These are phyloP conservation scores for Chrysanthemum makinoi DNA, from an alignment of 129 eudicot species.

Conservation along the genomic window DNA sequence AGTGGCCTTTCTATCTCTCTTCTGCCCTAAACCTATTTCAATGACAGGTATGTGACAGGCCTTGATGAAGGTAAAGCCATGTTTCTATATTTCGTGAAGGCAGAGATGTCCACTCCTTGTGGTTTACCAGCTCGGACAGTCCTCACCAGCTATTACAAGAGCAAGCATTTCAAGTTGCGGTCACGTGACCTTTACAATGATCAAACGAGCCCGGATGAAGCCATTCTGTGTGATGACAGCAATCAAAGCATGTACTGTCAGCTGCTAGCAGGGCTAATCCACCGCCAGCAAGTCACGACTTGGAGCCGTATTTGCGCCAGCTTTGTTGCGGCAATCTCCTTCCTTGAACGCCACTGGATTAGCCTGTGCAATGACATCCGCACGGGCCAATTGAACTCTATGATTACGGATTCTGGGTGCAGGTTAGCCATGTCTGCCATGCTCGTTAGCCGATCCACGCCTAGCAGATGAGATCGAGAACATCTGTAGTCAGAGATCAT, in stretches of 20 bases:
- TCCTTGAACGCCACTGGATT: slow-evolving; percentile 66
- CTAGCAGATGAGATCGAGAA: slow-evolving; percentile 57
- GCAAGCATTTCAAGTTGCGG: slow-evolving; percentile 64
- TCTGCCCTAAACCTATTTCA: not conserved
- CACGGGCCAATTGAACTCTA: slow-evolving; percentile 22
- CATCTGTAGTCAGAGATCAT: slow-evolving; percentile 51
- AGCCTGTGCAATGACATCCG: slow-evolving; percentile 67
- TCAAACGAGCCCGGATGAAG: slow-evolving; percentile 73
- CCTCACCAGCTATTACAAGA: slow-evolving; percentile 82
- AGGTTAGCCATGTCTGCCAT: slow-evolving; percentile 52
- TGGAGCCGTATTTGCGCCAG: slow-evolving; percentile 93
- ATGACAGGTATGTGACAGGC: slow-evolving; percentile 37
- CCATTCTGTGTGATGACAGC: slow-evolving; percentile 69
- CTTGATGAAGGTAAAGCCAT: slow-evolving; percentile 30
- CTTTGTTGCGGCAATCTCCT: slow-evolving; percentile 73
- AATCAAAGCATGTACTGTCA: slow-evolving; percentile 96
- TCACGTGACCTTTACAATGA: slow-evolving; percentile 53
- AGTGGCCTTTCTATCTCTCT: not conserved
- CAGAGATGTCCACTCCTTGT: slow-evolving; percentile 42
- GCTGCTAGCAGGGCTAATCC: slow-evolving; percentile 67
- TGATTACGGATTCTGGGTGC: slow-evolving; percentile 50
- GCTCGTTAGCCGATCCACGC: slow-evolving; percentile 45
- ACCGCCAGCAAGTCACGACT: slow-evolving; percentile 77
- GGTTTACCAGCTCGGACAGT: slow-evolving; percentile 66
- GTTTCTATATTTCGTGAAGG: slow-evolving; percentile 23